A percentile compares a stretch with the other conserved stretches of the same genome.
phyloP scores from a whole-genome alignment of 2,329 filamentous ascomycete genomes.

The Tricladium varicosporioides region DNA sequence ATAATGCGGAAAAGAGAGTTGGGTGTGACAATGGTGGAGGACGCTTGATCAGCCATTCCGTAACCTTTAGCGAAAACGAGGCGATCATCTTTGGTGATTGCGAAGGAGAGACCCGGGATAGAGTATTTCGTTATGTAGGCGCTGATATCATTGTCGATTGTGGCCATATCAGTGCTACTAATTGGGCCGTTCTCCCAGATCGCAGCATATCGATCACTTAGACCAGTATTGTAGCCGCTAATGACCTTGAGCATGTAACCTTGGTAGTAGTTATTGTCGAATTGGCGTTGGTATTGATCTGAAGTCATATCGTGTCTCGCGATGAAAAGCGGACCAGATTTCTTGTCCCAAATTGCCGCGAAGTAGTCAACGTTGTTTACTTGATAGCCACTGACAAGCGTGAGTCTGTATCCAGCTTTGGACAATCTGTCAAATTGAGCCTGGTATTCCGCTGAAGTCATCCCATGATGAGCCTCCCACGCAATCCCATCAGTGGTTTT shows the following conservation, averaged over 20 bases:
- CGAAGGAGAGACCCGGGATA: not conserved
- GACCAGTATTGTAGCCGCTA: not conserved
- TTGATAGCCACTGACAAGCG: conserved; percentile 1
- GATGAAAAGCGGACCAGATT: not conserved
- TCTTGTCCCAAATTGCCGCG: conserved; percentile 2
- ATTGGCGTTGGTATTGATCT: not conserved
- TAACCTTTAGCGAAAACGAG: not conserved
- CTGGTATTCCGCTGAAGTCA: not conserved
- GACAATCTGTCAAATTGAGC: not conserved
- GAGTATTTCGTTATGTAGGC: not conserved
- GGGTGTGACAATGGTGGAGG: not conserved
- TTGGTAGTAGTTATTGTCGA: not conserved
- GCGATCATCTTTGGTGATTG: not conserved
- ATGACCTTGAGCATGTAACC: not conserved
- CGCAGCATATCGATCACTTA: conserved; percentile 4
- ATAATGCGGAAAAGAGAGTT: not conserved
- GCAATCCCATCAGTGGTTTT: not conserved
- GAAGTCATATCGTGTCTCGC: not conserved
- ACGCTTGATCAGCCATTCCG: not conserved
- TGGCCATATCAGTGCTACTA: not conserved
- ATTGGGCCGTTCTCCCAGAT: not conserved
- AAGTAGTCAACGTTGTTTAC: conserved; percentile 1
- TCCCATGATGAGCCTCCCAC: not conserved
- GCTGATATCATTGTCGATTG: not conserved
- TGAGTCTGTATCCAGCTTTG: not conserved